A percentile compares a stretch with the other conserved stretches of the same genome.
Conservation (phyloP, 2,329 filamentous ascomycete genomes). For the Emmonsiellopsis sp. region DNA sequence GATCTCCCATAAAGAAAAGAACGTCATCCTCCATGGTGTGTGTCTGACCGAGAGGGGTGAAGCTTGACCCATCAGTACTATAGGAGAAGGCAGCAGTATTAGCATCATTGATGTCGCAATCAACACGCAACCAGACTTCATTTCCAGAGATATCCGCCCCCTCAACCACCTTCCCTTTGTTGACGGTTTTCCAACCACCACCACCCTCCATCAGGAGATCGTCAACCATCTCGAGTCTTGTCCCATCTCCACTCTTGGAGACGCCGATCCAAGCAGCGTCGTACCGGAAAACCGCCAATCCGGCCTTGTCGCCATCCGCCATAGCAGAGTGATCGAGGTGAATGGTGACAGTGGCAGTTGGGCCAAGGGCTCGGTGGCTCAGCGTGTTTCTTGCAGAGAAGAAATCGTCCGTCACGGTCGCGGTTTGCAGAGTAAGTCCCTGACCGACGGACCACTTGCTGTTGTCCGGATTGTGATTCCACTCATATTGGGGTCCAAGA, state of each 20-base stretch:
- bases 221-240: conserved; percentile 26
- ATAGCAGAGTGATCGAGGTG: conserved; percentile 42
- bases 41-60: conserved; percentile 24
- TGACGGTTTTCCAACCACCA: conserved; percentile 23
- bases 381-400: conserved; percentile 35
- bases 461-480: conserved; percentile 54
- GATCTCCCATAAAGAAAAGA: conserved; percentile 42
- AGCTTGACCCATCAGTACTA: conserved; percentile 36
- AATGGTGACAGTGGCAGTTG: conserved; percentile 40
- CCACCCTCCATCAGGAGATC: conserved; percentile 27
- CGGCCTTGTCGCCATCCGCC: conserved; percentile 44
- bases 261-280: conserved; percentile 46
- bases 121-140: conserved; percentile 31
- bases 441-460: conserved; percentile 36
- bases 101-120: conserved; percentile 25
- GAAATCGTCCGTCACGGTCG: conserved; percentile 45
- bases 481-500: conserved; percentile 46
- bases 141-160: conserved; percentile 10
- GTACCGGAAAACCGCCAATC: conserved; percentile 47
- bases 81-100: conserved; percentile 32
- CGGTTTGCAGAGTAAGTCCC: conserved; percentile 41
- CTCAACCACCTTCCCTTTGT: conserved; percentile 21
- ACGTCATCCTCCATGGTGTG: conserved; percentile 35
- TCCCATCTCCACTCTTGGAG: conserved; percentile 26
- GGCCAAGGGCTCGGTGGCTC: conserved; percentile 34